Evolutionary conservation across 2,329 filamentous ascomycete genomes (phyloP).

Genomic region (Penicillium sp.): DNA sequence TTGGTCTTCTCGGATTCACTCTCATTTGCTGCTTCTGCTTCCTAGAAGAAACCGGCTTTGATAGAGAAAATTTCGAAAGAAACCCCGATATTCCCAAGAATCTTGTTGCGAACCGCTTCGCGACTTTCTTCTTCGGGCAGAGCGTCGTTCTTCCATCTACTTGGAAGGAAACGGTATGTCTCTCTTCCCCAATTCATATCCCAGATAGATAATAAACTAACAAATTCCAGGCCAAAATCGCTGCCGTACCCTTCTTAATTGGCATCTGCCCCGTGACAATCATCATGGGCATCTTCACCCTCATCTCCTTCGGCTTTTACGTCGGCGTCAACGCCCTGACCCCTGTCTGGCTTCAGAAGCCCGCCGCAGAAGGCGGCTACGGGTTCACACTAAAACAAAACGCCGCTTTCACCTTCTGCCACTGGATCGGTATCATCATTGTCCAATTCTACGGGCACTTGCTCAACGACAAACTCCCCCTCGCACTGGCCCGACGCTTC

Average conservation of each 20-base stretch:
- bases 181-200: background rate
- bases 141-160: constrained; percentile 23
- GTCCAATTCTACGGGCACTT: constrained; percentile 39
- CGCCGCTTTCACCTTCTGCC: constrained; percentile 41
- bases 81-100: constrained; percentile 17
- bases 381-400: constrained; percentile 45
- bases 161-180: constrained; percentile 24
- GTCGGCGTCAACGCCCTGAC: constrained; percentile 36
- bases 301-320: constrained; percentile 39
- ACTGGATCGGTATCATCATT: constrained; percentile 44
- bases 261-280: constrained; percentile 39
- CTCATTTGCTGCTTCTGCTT: constrained; percentile 39
- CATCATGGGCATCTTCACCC: constrained; percentile 40
- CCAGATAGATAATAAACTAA: background rate
- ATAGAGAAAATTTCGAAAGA: constrained; percentile 22
- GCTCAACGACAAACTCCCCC: constrained; percentile 42
- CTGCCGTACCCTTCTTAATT: constrained; percentile 28
- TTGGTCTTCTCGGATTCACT: constrained; percentile 38
- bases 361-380: constrained; percentile 41
- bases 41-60: constrained; percentile 43
- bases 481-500: constrained; percentile 31
- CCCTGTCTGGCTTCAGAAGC: constrained; percentile 43
- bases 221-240: constrained; percentile 15
- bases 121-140: constrained; percentile 30
- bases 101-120: constrained; percentile 24